Conservation (phyloP, 345 rosid genomes). For the Luvunga scandens region DNA sequence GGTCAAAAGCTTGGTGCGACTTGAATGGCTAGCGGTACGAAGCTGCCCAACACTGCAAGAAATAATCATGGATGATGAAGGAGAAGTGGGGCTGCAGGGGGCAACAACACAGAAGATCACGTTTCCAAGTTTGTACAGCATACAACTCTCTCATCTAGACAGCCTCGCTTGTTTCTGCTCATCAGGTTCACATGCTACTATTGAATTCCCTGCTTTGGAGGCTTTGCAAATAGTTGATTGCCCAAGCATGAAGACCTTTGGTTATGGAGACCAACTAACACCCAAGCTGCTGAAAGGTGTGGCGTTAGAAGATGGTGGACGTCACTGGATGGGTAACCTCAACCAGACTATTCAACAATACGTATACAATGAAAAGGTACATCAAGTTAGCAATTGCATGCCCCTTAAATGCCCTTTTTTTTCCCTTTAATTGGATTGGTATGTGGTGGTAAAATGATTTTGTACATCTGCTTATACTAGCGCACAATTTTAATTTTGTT, state of each 20-base stretch:
- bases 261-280: background rate
- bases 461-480: too few relatives aligned
- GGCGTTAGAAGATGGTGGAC: too few relatives aligned
- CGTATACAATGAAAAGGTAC: too few relatives aligned
- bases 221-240: background rate
- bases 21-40: background rate
- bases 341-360: background rate
- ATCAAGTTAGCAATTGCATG: too few relatives aligned
- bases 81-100: background rate
- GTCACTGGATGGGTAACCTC: background rate
- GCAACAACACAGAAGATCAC: background rate
- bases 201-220: conserved; percentile 4
- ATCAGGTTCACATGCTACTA: background rate
- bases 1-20: background rate
- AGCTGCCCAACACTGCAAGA: background rate
- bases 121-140: background rate
- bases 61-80: background rate
- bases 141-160: accelerated
- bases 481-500: too few relatives aligned
- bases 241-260: background rate
- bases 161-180: background rate
- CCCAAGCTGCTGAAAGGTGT: background rate
- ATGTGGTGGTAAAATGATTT: too few relatives aligned
- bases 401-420: too few relatives aligned
- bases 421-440: too few relatives aligned